A percentile compares a stretch with the other conserved stretches of the same genome.
phyloP scores from a whole-genome alignment of 2,329 filamentous ascomycete genomes.

The Diaporthe sp. region DNA sequence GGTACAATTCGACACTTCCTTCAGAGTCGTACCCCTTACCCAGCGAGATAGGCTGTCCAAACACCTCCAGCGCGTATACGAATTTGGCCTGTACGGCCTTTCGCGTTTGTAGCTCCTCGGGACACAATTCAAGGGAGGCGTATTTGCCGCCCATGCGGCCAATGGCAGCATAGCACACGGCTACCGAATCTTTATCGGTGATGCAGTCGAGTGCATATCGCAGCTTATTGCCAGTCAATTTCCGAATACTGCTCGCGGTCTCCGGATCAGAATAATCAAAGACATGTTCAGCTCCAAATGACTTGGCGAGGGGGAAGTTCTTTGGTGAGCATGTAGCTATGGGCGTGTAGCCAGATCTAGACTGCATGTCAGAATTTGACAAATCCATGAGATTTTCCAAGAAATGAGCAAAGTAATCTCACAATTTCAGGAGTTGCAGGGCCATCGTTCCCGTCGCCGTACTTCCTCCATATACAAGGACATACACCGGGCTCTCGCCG shows the following conservation, averaged over 20 bases:
- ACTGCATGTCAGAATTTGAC: not conserved
- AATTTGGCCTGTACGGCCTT: conserved; percentile 7
- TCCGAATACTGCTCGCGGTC: not conserved
- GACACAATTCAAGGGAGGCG: not conserved
- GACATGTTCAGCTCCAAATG: not conserved
- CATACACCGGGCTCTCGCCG: not conserved
- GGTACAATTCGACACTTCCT: not conserved
- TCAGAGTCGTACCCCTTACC: not conserved
- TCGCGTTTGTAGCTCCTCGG: not conserved
- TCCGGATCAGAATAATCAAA: not conserved
- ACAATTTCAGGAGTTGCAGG: not conserved
- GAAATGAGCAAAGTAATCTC: not conserved
- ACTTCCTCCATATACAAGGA: not conserved
- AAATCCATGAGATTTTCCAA: too few relatives aligned
- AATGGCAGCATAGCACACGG: not conserved
- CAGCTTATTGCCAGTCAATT: not conserved
- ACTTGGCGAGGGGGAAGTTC: not conserved
- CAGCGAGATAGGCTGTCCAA: not conserved
- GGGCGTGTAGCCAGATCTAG: not conserved
- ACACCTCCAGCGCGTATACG: not conserved
- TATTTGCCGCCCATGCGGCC: not conserved
- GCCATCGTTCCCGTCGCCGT: not conserved
- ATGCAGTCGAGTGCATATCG: not conserved
- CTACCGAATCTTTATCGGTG: not conserved
- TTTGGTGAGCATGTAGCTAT: not conserved